Percentiles rank a stretch among this genome's conserved stretches.
phyloP scores from a whole-genome alignment of 192 early-diverging fungal genomes.

The Rhizophagus clarus region DNA sequence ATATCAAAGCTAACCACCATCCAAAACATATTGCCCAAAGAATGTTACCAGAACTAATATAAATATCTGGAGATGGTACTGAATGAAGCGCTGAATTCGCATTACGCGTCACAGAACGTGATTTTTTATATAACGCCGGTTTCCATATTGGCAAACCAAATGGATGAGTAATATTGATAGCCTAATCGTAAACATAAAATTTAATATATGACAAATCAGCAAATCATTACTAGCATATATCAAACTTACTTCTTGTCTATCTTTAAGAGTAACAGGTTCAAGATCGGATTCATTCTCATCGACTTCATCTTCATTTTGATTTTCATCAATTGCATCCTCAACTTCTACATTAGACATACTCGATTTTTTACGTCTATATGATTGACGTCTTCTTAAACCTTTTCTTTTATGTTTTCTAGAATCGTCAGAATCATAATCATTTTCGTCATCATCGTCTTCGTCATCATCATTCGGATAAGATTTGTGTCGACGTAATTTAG shows the following conservation, averaged over 20 bases:
- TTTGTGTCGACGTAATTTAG: background rate
- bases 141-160: conserved; percentile 98
- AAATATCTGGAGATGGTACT: conserved; percentile 66
- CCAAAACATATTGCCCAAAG: conserved; percentile 86
- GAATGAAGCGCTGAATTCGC: conserved; percentile 85
- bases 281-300: conserved; percentile 9
- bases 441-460: background rate
- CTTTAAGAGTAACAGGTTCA: conserved; percentile 24
- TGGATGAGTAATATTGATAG: conserved; percentile 81
- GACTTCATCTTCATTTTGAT: background rate
- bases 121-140: conserved; percentile 95
- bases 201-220: too few relatives aligned
- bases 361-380: background rate
- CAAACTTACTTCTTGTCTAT: conserved; percentile 30
- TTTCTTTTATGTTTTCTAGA: background rate
- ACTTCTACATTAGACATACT: background rate
- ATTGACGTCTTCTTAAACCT: background rate
- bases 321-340: background rate
- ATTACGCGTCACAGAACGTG: conserved; percentile 77
- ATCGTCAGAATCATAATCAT: background rate
- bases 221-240: background rate
- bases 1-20: conserved; percentile 82
- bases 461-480: background rate
- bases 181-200: conserved; percentile 46
- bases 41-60: conserved; percentile 83